Evolutionary conservation across 1,139 yeast species (phyloP).

Genomic region (Pichia sp.): DNA sequence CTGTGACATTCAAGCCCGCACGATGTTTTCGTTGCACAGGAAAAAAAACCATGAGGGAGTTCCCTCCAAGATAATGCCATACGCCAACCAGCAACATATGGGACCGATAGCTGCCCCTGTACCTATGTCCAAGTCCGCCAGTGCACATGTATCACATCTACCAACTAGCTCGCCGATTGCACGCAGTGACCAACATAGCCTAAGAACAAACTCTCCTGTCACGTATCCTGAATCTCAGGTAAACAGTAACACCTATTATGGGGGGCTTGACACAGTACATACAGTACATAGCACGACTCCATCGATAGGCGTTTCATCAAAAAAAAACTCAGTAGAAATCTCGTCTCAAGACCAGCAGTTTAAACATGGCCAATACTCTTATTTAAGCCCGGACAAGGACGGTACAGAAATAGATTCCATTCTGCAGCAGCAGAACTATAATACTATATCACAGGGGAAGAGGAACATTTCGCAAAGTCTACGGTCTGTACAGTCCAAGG

Average conservation of each 20-base stretch:
- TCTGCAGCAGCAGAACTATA: not conserved
- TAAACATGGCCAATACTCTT: not conserved
- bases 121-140: not conserved
- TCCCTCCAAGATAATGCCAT: not conserved
- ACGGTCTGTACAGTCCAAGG: not conserved
- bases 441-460: not conserved
- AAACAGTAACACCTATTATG: not conserved
- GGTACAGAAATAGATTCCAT: not conserved
- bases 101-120: not conserved
- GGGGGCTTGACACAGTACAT: not conserved
- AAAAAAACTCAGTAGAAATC: not conserved
- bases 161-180: not conserved
- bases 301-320: not conserved
- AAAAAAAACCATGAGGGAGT: conserved; percentile 7
- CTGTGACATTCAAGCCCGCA: not conserved
- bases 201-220: not conserved
- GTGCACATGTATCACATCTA: not conserved
- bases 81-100: not conserved
- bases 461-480: not conserved
- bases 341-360: not conserved
- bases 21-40: conserved; percentile 10
- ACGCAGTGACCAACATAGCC: not conserved
- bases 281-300: not conserved
- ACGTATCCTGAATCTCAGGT: not conserved
- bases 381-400: not conserved